A percentile compares a stretch with the other conserved stretches of the same genome.
Conservation (phyloP, 306 rosid genomes). For the Cucurbita moschata region DNA sequence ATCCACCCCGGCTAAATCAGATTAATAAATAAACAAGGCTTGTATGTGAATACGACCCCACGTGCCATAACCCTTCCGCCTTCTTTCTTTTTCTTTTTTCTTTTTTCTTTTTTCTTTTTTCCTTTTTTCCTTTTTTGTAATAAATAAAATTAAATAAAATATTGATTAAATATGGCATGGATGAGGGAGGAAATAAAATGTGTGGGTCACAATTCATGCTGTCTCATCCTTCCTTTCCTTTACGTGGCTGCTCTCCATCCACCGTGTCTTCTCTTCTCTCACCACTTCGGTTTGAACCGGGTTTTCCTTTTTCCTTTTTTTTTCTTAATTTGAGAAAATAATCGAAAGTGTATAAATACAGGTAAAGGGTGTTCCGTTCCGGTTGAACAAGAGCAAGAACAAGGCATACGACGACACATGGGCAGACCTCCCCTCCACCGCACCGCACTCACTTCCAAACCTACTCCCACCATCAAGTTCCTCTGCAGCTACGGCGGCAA, state of each 20-base stretch:
- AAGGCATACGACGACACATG: conserved; percentile 14
- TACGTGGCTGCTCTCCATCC: neutral
- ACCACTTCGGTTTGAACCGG: too few species aligned
- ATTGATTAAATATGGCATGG: neutral
- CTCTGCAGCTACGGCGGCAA: conserved; percentile 88
- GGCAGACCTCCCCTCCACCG: conserved; percentile 19
- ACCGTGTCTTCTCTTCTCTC: neutral
- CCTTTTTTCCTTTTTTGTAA: neutral
- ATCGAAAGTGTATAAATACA: too few species aligned
- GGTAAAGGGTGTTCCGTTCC: too few species aligned
- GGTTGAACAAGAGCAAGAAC: too few species aligned
- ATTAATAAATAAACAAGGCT: neutral
- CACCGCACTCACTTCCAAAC: conserved; percentile 5
- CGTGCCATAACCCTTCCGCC: neutral
- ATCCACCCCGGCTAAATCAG: neutral
- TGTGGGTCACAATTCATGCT: neutral
- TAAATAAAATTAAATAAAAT: too few species aligned
- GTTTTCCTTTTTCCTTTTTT: too few species aligned
- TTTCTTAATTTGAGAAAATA: too few species aligned
- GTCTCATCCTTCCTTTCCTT: neutral
- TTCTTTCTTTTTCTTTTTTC: too few species aligned
- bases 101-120: neutral
- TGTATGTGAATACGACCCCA: neutral
- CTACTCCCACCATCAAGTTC: conserved; percentile 37
- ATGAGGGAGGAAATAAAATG: neutral